Evolutionary conservation across 164 flowering plant species (phyloP), one percentile per base, ranked within the genome.

Genomic region (Magnolia officinalis): DNA sequence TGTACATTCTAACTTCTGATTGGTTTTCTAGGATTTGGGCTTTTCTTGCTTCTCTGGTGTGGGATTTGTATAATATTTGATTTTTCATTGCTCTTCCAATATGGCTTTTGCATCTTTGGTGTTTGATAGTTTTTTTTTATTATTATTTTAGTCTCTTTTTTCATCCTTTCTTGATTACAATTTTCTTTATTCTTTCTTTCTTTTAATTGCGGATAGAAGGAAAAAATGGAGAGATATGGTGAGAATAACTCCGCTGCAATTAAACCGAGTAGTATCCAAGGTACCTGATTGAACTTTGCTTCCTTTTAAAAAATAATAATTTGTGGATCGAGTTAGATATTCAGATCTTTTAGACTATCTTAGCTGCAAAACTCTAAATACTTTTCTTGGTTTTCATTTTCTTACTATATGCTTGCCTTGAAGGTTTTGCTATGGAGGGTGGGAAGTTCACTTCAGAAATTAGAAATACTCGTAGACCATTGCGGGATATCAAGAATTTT

Each of bases 381-480:
- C 59, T 72, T 49, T 14, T 72, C 5, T 75, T 4, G 31, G n/a
- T 65, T n/a, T 64, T 63, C 0, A 8, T 49, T 65, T 74, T 23
- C 63, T 63, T 50, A 59, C 49, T 72, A 70, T 69, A 23, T 26
- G 74, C 63, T 63, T 65, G 67, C 37, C 16, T 63, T 50, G 68
- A 83, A 66, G 84, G 78, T 66, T 50, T 72, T 18, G 80, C 61
- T 61, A 86, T 79, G 55, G 88, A 83, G 67, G 82, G 80, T 19
- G 83, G 85, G 58, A 90, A 87, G 24, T 55, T 79, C 8, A 77
- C 51, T 49, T 72, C 81, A 6, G 87, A 82, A 59, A 65, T 78
- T 9, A 89, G 90, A 58, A 84, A 86, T 6, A 84, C 83, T 64
- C 84, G 99, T 67, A 88, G 91, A 85, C 95, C 95, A 9, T 81